These are phyloP conservation scores for Quambalaria eucalypti DNA, from an alignment of 1,284 basidiomycete genomes.

Conservation along the genomic window DNA sequence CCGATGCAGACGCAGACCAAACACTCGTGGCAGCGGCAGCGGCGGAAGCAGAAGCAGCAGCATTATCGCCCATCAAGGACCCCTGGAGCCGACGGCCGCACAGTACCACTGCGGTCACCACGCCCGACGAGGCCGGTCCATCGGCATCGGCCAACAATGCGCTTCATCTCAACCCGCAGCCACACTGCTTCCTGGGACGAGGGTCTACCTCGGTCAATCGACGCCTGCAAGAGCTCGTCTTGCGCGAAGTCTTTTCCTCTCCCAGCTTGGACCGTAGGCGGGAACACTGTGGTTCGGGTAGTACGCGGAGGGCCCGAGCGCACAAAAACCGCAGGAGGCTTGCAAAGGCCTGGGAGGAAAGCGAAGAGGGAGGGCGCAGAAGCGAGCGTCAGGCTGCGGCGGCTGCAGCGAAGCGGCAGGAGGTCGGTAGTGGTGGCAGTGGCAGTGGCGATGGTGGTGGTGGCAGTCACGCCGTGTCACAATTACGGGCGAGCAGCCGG, in stretches of 20 bases:
- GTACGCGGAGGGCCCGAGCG: constrained; percentile 14
- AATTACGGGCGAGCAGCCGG: too few relatives aligned
- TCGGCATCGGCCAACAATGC: not conserved
- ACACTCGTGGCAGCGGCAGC: too few relatives aligned
- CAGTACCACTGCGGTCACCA: not conserved
- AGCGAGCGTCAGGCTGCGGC: too few relatives aligned
- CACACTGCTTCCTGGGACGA: constrained; percentile 5
- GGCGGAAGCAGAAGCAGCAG: too few relatives aligned
- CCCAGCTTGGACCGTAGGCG: constrained; percentile 13
- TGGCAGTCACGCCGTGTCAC: too few relatives aligned
- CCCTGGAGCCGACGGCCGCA: not conserved
- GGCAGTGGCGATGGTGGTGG: too few relatives aligned
- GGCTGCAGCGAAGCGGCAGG: not conserved
- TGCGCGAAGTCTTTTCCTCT: constrained; percentile 42
- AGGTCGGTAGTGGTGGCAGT: not conserved
- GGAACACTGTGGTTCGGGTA: not conserved
- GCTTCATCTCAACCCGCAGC: too few relatives aligned
- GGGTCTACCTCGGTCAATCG: constrained; percentile 45
- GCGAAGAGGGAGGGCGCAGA: constrained; percentile 20
- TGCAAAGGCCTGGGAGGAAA: constrained; percentile 39
- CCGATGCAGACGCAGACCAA: too few relatives aligned
- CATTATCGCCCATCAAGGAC: not conserved
- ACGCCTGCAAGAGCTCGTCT: constrained; percentile 39
- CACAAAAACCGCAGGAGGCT: constrained; percentile 26
- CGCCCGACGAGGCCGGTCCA: not conserved